These are phyloP conservation scores for Simplicillium aogashimaense DNA, from an alignment of 2,329 filamentous ascomycete species.

Conservation along the genomic window DNA sequence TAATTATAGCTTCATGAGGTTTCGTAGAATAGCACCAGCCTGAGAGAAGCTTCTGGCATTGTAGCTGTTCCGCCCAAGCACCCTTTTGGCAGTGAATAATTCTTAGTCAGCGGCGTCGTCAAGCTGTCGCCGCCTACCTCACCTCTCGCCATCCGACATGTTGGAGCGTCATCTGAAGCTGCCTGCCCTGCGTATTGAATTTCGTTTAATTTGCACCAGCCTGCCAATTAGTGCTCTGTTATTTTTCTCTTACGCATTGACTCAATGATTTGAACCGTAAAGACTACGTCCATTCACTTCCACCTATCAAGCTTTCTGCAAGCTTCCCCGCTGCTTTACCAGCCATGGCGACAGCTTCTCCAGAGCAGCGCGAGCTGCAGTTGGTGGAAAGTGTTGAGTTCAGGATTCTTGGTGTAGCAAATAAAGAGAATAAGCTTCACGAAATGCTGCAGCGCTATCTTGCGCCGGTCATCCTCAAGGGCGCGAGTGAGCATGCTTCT, in stretches of 20 bases:
- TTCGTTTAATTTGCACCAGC: not conserved
- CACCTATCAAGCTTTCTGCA: too few species aligned
- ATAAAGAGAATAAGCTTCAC: conserved; percentile 76
- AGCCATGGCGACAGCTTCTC: conserved; percentile 25
- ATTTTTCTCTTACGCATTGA: not conserved
- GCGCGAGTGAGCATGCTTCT: conserved; percentile 66
- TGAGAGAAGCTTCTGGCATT: too few species aligned
- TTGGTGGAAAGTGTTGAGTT: conserved; percentile 81
- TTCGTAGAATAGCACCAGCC: too few species aligned
- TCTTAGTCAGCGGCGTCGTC: too few species aligned
- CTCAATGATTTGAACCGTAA: not conserved
- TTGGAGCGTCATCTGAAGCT: conserved; percentile 12
- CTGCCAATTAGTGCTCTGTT: not conserved
- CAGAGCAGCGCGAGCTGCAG: conserved; percentile 65
- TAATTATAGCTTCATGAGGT: too few species aligned
- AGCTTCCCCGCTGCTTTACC: not conserved
- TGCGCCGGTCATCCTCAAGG: conserved; percentile 73
- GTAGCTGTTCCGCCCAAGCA: too few species aligned
- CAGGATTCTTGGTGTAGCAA: conserved; percentile 66
- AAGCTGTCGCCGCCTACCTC: too few species aligned
- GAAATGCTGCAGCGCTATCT: conserved; percentile 70
- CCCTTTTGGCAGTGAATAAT: too few species aligned
- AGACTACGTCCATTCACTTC: not conserved
- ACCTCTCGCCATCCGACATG: too few species aligned
- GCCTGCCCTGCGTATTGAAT: conserved; percentile 9